Evolutionary conservation across 768 basidiomycete species (phyloP).

Genomic region (Astraeus odoratus): DNA sequence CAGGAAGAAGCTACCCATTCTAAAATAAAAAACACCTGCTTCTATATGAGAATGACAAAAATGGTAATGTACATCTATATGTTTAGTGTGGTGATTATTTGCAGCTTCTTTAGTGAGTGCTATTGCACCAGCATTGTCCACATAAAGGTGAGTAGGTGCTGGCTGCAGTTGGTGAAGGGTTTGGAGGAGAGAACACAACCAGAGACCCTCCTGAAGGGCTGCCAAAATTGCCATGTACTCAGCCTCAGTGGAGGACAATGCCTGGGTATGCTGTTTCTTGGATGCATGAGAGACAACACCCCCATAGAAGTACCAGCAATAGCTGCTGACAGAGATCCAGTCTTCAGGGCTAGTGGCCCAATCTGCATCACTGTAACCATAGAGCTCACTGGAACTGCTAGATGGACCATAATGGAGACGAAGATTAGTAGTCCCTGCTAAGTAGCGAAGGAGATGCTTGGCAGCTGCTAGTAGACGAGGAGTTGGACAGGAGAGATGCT

Average conservation of each 20-base stretch:
- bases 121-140: background rate
- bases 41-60: background rate
- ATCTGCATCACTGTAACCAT: no score
- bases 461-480: no score
- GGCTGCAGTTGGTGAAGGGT: background rate
- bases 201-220: background rate
- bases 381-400: no score
- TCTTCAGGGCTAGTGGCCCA: constrained; percentile 17
- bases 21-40: constrained; percentile 4
- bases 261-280: constrained; percentile 25
- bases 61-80: constrained; percentile 3
- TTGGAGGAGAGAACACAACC: background rate
- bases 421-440: no score
- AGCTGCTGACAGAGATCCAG: constrained; percentile 22
- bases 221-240: background rate
- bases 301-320: constrained; percentile 20
- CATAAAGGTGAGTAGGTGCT: background rate
- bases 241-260: background rate
- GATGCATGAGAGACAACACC: constrained; percentile 27
- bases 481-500: no score
- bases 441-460: no score
- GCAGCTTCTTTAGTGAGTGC: background rate
- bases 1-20: background rate
- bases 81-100: background rate
- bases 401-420: no score